These are phyloP conservation scores for Amphirosellinia nigrospora DNA, from an alignment of 495 filamentous ascomycete genomes.

Conservation along the genomic window DNA sequence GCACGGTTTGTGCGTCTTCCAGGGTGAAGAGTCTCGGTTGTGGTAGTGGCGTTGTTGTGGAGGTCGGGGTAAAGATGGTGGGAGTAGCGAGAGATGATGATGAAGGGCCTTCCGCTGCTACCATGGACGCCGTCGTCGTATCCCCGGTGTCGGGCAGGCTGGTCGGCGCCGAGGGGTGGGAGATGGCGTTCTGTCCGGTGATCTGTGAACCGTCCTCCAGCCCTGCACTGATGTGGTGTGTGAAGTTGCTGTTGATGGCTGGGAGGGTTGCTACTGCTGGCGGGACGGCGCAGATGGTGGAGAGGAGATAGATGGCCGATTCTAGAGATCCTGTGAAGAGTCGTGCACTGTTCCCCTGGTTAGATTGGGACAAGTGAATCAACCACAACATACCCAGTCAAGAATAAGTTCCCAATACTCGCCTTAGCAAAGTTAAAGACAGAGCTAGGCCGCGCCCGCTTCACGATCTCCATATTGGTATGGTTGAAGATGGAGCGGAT, in stretches of 20 bases:
- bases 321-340: constrained; percentile 84
- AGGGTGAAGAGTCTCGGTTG: neutral
- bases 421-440: constrained; percentile 89
- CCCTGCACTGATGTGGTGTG: constrained; percentile 88
- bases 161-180: constrained; percentile 70
- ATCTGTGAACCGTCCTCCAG: constrained; percentile 79
- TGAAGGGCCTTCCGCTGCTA: constrained; percentile 18
- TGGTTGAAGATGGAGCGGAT: constrained; percentile 89
- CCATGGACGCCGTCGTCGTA: constrained; percentile 16
- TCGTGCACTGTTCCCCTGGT: constrained; percentile 59
- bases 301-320: constrained; percentile 80
- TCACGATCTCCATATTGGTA: constrained; percentile 89
- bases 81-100: constrained; percentile 27
- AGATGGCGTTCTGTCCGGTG: constrained; percentile 90
- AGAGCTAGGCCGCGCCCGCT: constrained; percentile 75
- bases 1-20: neutral
- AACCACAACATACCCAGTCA: constrained; percentile 67
- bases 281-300: constrained; percentile 80
- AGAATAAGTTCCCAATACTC: constrained; percentile 91
- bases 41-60: neutral
- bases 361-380: too few species aligned
- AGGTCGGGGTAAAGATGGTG: constrained; percentile 23
- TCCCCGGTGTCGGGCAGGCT: constrained; percentile 50
- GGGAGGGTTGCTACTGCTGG: constrained; percentile 79
- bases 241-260: constrained; percentile 91